These are phyloP conservation scores for Saccharomyces uvarum DNA, from an alignment of 1,139 yeast species.

Conservation along the genomic window DNA sequence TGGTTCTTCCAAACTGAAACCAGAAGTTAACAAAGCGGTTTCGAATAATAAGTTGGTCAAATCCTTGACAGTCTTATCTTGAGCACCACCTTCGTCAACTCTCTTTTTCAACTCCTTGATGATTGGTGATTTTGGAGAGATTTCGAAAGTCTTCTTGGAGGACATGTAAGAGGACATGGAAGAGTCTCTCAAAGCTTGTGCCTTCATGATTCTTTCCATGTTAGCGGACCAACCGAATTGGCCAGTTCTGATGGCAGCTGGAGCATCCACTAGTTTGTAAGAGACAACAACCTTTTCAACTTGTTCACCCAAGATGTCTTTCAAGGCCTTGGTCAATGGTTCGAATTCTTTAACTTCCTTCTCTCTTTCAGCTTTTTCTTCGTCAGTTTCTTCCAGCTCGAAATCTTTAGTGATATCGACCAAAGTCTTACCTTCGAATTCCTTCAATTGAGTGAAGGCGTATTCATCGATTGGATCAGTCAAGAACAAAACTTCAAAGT, in stretches of 20 bases:
- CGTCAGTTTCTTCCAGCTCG: slow-evolving; percentile 98
- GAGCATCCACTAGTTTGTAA: slow-evolving; percentile 94
- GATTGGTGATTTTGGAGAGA: slow-evolving; percentile 93
- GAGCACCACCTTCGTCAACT: slow-evolving; percentile 95
- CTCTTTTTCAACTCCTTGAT: slow-evolving; percentile 91
- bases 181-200: slow-evolving; percentile 98
- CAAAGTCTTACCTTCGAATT: slow-evolving; percentile 97
- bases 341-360: slow-evolving; percentile 87
- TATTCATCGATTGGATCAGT: slow-evolving; percentile 99
- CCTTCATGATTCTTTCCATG: slow-evolving; percentile 99
- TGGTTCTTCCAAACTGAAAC: slow-evolving; percentile 98
- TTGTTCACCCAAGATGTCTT: slow-evolving; percentile 95
- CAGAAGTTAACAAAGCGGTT: slow-evolving; percentile 96
- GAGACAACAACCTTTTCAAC: slow-evolving; percentile 99
- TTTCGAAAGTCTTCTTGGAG: slow-evolving; percentile 97
- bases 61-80: slow-evolving; percentile 97
- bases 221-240: slow-evolving; percentile 99
- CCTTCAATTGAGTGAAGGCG: slow-evolving; percentile 98
- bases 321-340: slow-evolving; percentile 88
- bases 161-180: slow-evolving; percentile 99
- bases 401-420: slow-evolving; percentile 98
- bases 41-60: slow-evolving; percentile 92
- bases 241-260: slow-evolving; percentile 99
- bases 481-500: slow-evolving; percentile 94
- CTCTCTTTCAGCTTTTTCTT: slow-evolving; percentile 92